Base-by-base conservation (phyloP, 345 rosid species). In the Lenwebbia sp. region DNA sequence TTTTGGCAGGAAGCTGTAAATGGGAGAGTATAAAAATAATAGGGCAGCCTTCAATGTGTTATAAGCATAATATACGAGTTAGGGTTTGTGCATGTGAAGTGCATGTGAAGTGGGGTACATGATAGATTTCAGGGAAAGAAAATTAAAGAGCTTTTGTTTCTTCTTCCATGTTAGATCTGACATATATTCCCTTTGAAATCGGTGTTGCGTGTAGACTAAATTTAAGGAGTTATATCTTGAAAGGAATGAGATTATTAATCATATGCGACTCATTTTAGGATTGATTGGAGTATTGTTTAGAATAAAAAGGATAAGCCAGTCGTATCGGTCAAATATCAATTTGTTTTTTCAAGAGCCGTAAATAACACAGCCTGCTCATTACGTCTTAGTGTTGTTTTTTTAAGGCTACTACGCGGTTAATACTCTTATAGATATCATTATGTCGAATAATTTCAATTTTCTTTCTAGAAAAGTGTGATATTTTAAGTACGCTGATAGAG, bases 391-490 rank as follows among this genome's bases (percentile, higher is more conserved):
- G 21, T 65, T 33, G 15, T 51, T 13, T 65, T 33, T 30, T 65
- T 30, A 17, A 30, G 76, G 75, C 0, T 17, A 30, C 12, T 17
- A 33, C 15, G 13, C 0, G 23, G 0, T 33, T 15, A 30, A 7
- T 33, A 30, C 76, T 65, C 30, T 30, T 10, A 17, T 17, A 17
- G 33, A 44, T 4, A 65, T 33, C 23, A 65, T 65, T 30, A 30
- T 65, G 44, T 65, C 41, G 4, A 65, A 65, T 17, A 37, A 1
- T 30, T 65, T 33, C 44, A 15, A 2, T 33, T 33, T 17, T 65
- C 14, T 65, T 17, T 17, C 76, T 65, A 65, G 76, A 65, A 6
- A 65, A 33, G 76, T 7, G 44, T 65, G 25, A 10, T 33, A 33
- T 65, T 56, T 56, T 3, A 28, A 33, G 44, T 65, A 15, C 6